Percentiles rank a stretch among this genome's conserved stretches.
Conservation (phyloP, 768 basidiomycete genomes). For the Nidularia pulvinata region DNA sequence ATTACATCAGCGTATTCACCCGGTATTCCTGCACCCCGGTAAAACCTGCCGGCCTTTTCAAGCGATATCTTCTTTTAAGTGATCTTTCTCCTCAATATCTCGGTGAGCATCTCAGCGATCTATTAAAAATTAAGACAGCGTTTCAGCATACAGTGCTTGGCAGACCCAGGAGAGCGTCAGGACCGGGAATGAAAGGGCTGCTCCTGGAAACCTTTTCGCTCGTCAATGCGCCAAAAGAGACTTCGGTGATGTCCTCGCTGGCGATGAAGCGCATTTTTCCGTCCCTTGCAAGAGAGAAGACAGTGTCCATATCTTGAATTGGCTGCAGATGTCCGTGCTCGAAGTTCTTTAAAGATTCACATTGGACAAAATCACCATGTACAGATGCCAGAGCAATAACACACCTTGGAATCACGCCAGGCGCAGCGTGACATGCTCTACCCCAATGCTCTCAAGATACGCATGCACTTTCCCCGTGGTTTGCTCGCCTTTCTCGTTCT, state of each 20-base stretch:
- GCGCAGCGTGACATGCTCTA: slow-evolving; percentile 29
- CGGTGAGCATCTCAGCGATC: slow-evolving; percentile 20
- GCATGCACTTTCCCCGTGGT: slow-evolving; percentile 27
- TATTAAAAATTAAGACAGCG: no score
- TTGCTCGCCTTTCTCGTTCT: slow-evolving; percentile 15
- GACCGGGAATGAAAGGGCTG: slow-evolving; percentile 26
- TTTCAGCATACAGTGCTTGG: no score
- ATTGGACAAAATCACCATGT: no score
- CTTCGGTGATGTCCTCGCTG: slow-evolving; percentile 27
- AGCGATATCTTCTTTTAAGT: slow-evolving; percentile 15
- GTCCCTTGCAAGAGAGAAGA: slow-evolving; percentile 21
- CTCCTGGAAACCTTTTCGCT: slow-evolving; percentile 17
- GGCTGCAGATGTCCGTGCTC: slow-evolving; percentile 7
- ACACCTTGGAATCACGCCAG: slow-evolving; percentile 37
- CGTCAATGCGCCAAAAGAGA: slow-evolving; percentile 22
- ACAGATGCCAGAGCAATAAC: no score
- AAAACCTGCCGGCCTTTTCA: slow-evolving; percentile 12
- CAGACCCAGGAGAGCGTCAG: no score
- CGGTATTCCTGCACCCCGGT: slow-evolving; percentile 10
- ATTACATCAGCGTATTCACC: slow-evolving; percentile 12
- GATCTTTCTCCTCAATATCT: slow-evolving; percentile 22
- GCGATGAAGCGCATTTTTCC: slow-evolving; percentile 25
- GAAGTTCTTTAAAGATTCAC: slow-evolving; percentile 26
- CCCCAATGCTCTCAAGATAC: slow-evolving; percentile 23
- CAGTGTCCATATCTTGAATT: slow-evolving; percentile 18